phyloP scores from a whole-genome alignment of 306 rosid genomes.

The Erythrophleum fordii region DNA sequence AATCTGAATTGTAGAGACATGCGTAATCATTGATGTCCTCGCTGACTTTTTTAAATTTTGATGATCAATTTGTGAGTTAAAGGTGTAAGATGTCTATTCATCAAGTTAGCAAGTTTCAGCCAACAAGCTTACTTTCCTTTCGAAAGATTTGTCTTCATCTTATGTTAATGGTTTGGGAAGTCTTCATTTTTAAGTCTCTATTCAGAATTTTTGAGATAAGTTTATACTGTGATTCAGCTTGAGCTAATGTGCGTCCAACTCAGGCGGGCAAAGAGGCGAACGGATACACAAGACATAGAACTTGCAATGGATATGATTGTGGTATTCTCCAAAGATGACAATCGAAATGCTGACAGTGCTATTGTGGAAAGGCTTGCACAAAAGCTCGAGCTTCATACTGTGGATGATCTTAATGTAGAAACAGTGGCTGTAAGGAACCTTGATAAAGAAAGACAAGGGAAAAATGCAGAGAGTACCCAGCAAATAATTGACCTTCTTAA shows the following conservation, averaged over 20 bases:
- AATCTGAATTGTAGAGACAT: no score
- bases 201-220: conserved; percentile 24
- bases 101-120: background rate
- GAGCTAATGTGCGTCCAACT: conserved; percentile 85
- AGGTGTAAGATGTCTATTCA: no score
- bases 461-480: conserved; percentile 55
- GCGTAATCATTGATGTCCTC: no score
- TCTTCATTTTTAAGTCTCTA: background rate
- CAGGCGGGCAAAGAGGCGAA: conserved; percentile 65
- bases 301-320: conserved; percentile 95
- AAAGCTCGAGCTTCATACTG: conserved; percentile 68
- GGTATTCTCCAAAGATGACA: conserved; percentile 64
- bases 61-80: no score
- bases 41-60: background rate
- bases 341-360: conserved; percentile 70
- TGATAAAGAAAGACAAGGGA: conserved; percentile 60
- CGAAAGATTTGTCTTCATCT: background rate
- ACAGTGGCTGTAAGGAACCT: conserved; percentile 64
- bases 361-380: conserved; percentile 74
- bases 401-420: conserved; percentile 72
- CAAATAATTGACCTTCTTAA: conserved; percentile 63
- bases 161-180: background rate
- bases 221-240: conserved; percentile 57
- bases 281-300: conserved; percentile 90
- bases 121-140: background rate